Conservation (phyloP, 192 early-diverging fungal species). For the Backusella morwellensis region DNA sequence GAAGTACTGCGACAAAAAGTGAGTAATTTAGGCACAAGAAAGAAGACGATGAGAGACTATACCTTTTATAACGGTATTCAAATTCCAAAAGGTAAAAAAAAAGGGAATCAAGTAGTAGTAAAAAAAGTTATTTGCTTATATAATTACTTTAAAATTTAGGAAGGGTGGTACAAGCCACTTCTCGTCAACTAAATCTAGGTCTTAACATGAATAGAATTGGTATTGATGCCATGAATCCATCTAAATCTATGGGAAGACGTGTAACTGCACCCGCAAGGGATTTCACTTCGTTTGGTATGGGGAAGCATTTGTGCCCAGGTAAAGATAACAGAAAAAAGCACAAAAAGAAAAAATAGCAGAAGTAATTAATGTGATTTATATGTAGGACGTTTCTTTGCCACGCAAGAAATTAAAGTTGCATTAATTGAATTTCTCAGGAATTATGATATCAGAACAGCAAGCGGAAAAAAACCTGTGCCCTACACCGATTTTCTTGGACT, state of each 20-base stretch:
- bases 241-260: neutral
- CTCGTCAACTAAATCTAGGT: constrained; percentile 18
- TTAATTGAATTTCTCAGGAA: constrained; percentile 9
- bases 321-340: neutral
- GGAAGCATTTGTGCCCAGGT: constrained; percentile 19
- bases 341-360: neutral
- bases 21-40: constrained; percentile 9
- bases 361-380: neutral
- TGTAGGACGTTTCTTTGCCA: constrained; percentile 23
- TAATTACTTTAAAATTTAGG: neutral
- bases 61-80: constrained; percentile 22
- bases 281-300: constrained; percentile 13
- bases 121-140: neutral
- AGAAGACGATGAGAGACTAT: constrained; percentile 14
- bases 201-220: neutral
- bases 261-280: constrained; percentile 9
- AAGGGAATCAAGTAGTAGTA: neutral
- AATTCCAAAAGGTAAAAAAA: constrained; percentile 15
- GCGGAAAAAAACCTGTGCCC: constrained; percentile 3
- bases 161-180: constrained; percentile 4
- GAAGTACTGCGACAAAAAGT: constrained; percentile 24
- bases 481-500: constrained; percentile 9
- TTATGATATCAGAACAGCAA: constrained; percentile 16
- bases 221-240: constrained; percentile 6
- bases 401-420: constrained; percentile 28